These are phyloP conservation scores for Vitis hybrid DNA, from an alignment of 177 flowering plant species.

Conservation along the genomic window DNA sequence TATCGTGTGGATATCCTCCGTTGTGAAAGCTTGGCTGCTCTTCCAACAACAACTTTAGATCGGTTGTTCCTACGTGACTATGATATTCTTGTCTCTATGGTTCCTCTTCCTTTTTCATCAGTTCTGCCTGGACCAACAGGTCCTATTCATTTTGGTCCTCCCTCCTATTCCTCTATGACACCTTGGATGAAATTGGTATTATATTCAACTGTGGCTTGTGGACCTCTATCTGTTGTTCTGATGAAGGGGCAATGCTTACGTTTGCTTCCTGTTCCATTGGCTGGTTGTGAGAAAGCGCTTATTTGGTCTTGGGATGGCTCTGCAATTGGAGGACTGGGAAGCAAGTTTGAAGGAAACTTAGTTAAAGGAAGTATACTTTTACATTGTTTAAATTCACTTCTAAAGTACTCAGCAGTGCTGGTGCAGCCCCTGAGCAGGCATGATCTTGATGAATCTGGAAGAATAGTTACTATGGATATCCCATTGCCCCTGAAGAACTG, in stretches of 20 bases:
- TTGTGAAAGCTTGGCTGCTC: slow-evolving; percentile 96
- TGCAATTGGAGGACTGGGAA: slow-evolving; percentile 83
- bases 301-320: slow-evolving; percentile 99
- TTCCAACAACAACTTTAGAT: slow-evolving; percentile 79
- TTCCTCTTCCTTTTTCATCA: slow-evolving; percentile 89
- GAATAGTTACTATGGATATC: slow-evolving; percentile 60
- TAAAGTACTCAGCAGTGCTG: slow-evolving; percentile 83
- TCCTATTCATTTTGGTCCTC: slow-evolving; percentile 97
- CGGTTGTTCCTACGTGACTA: slow-evolving; percentile 87
- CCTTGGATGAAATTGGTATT: slow-evolving; percentile 97
- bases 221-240: slow-evolving; percentile 89
- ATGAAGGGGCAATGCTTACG: slow-evolving; percentile 97
- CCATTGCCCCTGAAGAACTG: slow-evolving; percentile 86
- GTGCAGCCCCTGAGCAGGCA: slow-evolving; percentile 83
- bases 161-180: slow-evolving; percentile 87
- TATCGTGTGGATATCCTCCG: slow-evolving; percentile 92
- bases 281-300: slow-evolving; percentile 93
- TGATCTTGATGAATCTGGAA: slow-evolving; percentile 85
- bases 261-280: slow-evolving; percentile 91
- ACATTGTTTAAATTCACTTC: slow-evolving; percentile 91
- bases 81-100: slow-evolving; percentile 87
- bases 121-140: slow-evolving; percentile 90
- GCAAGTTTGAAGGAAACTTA: slow-evolving; percentile 87
- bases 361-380: slow-evolving; percentile 86
- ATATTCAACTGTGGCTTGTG: slow-evolving; percentile 72